Conservation (phyloP, 192 early-diverging fungal species). For the Powellomyces hirtus region DNA sequence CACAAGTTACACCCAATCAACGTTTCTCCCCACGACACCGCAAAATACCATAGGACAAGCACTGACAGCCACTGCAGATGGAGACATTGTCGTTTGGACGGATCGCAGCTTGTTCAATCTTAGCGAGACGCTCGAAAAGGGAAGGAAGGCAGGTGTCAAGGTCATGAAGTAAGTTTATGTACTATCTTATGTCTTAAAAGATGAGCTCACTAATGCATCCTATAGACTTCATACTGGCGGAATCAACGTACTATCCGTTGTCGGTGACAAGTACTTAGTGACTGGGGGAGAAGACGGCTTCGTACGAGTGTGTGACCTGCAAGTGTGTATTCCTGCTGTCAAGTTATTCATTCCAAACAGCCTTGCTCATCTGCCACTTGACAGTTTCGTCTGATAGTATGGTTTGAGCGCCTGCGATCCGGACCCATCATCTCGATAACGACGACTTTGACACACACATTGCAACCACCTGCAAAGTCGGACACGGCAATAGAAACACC, state of each 20-base stretch:
- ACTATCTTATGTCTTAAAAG: neutral
- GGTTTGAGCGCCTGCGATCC: conserved; percentile 47
- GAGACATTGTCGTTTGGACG: conserved; percentile 52
- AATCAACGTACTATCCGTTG: conserved; percentile 39
- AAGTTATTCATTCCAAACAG: neutral
- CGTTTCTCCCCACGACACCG: conserved; percentile 46
- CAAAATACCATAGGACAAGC: conserved; percentile 35
- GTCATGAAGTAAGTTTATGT: conserved; percentile 39
- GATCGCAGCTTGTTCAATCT: conserved; percentile 49
- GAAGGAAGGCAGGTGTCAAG: conserved; percentile 52
- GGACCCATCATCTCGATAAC: conserved; percentile 47
- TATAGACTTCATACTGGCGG: conserved; percentile 44
- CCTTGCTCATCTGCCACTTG: conserved; percentile 1
- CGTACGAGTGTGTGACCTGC: conserved; percentile 56
- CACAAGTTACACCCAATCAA: conserved; percentile 39
- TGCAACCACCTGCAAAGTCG: neutral
- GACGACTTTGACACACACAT: neutral
- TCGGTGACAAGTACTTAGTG: conserved; percentile 46
- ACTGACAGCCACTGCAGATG: conserved; percentile 42
- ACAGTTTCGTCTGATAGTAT: conserved; percentile 47
- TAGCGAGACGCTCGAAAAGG: conserved; percentile 41
- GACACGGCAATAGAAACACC: conserved; percentile 24
- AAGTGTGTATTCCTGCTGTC: too few relatives aligned
- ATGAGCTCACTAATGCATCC: neutral
- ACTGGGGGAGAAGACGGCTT: conserved; percentile 56